Base-by-base conservation (phyloP, 2,329 filamentous ascomycete species). In the Ascochyta fabae region DNA sequence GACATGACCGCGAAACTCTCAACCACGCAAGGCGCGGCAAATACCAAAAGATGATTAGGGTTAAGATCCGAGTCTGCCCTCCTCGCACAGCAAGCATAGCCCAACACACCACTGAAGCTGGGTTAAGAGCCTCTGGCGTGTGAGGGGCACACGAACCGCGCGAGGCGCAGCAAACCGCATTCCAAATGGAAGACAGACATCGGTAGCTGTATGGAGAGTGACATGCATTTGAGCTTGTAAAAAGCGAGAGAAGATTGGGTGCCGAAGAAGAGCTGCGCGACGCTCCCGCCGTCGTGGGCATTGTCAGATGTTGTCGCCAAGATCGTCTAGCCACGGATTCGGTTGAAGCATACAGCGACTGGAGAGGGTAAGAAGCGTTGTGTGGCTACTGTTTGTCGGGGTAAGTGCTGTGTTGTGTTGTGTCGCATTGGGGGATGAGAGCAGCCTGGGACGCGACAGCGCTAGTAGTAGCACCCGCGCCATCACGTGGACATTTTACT, bases 41-140 rank as follows among this genome's bases (percentile, higher is more conserved):
- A 72, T 86, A 87, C 91, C 90, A 89, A 86, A 81, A 77, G 80
- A 78, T 80, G 81, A 84, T 90, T 96, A 96, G 93, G 93, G 93
- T 96, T 96, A 96, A 93, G 90, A 93, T 93, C 90, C 91, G 87
- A 88, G 80, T 78, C 80, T 81, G 81, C 86, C 88, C 85, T 83
- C 84, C 78, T 78, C 79, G 75, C 72, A 72, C 70, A 31, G 65
- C 66, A 58, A 62, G 53, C 63, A 58, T 62, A 55, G 53, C 67
- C 68, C 67, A 56, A 69, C 72, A 77, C 77, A 81, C 81, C 79
- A 79, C 79, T 82, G 78, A 80, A 79, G 77, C 80, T 79, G 71
- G 81, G 75, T 80, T 77, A 66, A 79, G 84, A 87, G 85, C 84
- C 82, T 84, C 83, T 79, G 80, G 81, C 80, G 83, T 83, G 67